Base-by-base conservation (phyloP, 139 green algal genomes). In the Tetratostichococcus sp. region DNA sequence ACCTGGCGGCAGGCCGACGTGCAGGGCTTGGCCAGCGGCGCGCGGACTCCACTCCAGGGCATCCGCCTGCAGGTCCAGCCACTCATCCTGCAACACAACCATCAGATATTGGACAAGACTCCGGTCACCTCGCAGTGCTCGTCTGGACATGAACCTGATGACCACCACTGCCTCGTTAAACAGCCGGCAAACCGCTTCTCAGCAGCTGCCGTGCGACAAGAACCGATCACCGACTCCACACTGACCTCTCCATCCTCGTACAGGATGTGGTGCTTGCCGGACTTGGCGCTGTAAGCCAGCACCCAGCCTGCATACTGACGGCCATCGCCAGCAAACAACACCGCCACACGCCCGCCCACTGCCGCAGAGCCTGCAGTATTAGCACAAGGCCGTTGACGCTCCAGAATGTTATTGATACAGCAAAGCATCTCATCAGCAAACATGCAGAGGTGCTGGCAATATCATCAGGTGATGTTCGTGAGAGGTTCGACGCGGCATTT, bases 241-340 rank as follows among this genome's bases (percentile, higher is more conserved):
- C 39, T 50, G 8, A 50, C 39, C 39, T 72, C 65, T 17, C 76
- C 76, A 33, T 81, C 76, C 2, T 81, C 76, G 70, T 77, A 81
- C 35, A 77, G 30, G 22, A 81, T 57, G 31, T 70, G 65, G 59
- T 77, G 70, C 43, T 66, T 75, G 34, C 67, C 22, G n/a, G 65
- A 26, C 2, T 69, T 19, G 16, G 71, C 69, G 67, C 50, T 68
- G 58, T 74, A 71, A 4, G 67, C 66, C 67, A 74, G 75, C 67
- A 75, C 67, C 66, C 59, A 39, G 23, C 69, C 69, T 25, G 33
- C 25, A 28, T 43, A 35, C 23, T 42, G 39, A 4, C 19, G 26
- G 25, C 35, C 69, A 23, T 68, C 62, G 28, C 62, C 62, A 1
- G 28, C 62, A 68, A 68, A 68, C 62, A 68, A 35, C 25, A 73